phyloP scores from a whole-genome alignment of 2,329 filamentous ascomycete species.

The Coniella vitis region DNA sequence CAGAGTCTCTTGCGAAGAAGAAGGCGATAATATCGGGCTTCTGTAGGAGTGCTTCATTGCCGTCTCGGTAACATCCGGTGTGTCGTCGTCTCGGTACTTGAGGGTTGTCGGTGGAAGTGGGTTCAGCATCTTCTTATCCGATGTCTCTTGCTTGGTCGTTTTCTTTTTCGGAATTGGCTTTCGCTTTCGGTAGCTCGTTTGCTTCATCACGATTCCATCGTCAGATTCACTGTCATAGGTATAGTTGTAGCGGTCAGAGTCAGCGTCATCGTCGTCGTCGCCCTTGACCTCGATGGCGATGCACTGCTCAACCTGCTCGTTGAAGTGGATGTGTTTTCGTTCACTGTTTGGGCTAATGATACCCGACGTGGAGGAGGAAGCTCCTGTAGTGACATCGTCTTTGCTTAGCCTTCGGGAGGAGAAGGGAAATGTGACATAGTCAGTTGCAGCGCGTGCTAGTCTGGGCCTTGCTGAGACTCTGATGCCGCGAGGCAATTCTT shows the following conservation, averaged over 20 bases:
- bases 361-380: constrained; percentile 67
- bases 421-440: constrained; percentile 61
- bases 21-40: constrained; percentile 56
- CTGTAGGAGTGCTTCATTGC: constrained; percentile 56
- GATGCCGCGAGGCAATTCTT: constrained; percentile 33
- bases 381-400: constrained; percentile 57
- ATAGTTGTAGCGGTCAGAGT: constrained; percentile 36
- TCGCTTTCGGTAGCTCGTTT: constrained; percentile 50
- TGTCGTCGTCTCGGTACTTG: constrained; percentile 78
- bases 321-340: constrained; percentile 88
- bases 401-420: constrained; percentile 54
- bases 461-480: constrained; percentile 43
- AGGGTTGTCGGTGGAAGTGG: constrained; percentile 81
- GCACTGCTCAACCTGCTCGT: constrained; percentile 91
- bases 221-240: constrained; percentile 60
- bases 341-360: constrained; percentile 55
- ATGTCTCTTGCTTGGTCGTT: constrained; percentile 30
- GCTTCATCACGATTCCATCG: constrained; percentile 79
- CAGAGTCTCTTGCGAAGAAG: constrained; percentile 76
- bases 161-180: constrained; percentile 42
- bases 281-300: constrained; percentile 87
- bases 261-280: constrained; percentile 61
- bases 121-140: constrained; percentile 77
- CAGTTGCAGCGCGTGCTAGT: constrained; percentile 59
- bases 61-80: constrained; percentile 57